A percentile compares a stretch with the other conserved stretches of the same genome.
phyloP scores from a whole-genome alignment of 1,284 basidiomycete genomes.

The Cronartium quercuum region DNA sequence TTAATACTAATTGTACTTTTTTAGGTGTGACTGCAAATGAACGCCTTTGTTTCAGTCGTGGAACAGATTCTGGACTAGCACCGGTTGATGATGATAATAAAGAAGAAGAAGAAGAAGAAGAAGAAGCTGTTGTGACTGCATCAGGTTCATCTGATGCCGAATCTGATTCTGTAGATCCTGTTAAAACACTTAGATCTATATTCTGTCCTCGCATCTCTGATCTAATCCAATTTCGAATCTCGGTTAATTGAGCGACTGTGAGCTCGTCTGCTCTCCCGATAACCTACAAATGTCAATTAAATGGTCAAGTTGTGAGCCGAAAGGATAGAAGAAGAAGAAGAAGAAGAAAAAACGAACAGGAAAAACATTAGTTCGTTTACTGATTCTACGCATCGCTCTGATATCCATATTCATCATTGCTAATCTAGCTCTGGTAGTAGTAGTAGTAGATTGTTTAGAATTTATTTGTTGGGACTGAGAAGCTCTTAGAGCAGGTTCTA shows the following conservation, averaged over 20 bases:
- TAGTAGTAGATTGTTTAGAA: neutral
- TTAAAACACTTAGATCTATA: constrained; percentile 22
- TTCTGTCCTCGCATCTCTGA: constrained; percentile 7
- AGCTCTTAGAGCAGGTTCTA: neutral
- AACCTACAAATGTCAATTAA: neutral
- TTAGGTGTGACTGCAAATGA: neutral
- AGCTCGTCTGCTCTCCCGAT: constrained; percentile 28
- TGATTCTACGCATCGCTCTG: constrained; percentile 9
- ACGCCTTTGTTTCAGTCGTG: neutral
- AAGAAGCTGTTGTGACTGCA: neutral
- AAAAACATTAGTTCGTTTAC: constrained; percentile 10
- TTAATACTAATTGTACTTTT: neutral
- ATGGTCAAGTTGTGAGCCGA: neutral
- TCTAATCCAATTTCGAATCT: neutral
- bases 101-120: neutral
- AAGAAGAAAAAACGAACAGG: constrained; percentile 19
- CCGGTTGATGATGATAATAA: too few relatives aligned
- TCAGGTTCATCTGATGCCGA: neutral
- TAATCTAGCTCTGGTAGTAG: neutral
- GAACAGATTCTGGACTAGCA: too few relatives aligned
- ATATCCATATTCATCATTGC: constrained; percentile 26
- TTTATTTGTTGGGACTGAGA: neutral
- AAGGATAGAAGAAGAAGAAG: neutral
- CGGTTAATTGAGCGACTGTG: constrained; percentile 5
- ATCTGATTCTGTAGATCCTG: neutral